Conservation (phyloP, 2,329 filamentous ascomycete genomes). For the Cadophora sp. region DNA sequence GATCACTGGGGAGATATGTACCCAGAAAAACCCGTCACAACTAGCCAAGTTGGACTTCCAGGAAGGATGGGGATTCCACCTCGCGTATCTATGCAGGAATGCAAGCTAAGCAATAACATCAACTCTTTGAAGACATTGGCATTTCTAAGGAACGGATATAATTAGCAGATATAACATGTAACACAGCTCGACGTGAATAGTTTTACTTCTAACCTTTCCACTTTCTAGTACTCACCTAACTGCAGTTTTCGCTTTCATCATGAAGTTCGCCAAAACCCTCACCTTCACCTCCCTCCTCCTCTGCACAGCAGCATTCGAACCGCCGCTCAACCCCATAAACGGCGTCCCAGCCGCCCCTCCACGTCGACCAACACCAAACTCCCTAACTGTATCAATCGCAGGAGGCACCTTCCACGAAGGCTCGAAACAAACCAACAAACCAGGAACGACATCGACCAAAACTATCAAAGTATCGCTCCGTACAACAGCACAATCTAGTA, state of each 20-base stretch:
- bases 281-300: not conserved
- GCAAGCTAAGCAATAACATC: conserved; percentile 3
- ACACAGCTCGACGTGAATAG: not conserved
- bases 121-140: not conserved
- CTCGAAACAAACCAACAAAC: not conserved
- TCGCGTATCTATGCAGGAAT: not conserved
- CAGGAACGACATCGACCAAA: not conserved
- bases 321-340: not conserved
- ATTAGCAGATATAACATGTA: not conserved
- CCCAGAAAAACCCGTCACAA: no score
- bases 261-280: not conserved
- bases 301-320: not conserved
- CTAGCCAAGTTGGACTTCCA: not conserved
- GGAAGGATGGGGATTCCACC: no score
- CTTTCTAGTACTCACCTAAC: not conserved
- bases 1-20: no score
- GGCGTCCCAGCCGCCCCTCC: not conserved
- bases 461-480: not conserved
- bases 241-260: not conserved
- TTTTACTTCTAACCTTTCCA: not conserved
- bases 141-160: not conserved
- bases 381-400: not conserved
- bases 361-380: not conserved
- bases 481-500: not conserved
- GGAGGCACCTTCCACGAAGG: not conserved